A percentile compares a stretch with the other conserved stretches of the same genome.
These are phyloP conservation scores for Tetradesmus obliquus DNA, from an alignment of 139 green algal species.

Conservation along the genomic window DNA sequence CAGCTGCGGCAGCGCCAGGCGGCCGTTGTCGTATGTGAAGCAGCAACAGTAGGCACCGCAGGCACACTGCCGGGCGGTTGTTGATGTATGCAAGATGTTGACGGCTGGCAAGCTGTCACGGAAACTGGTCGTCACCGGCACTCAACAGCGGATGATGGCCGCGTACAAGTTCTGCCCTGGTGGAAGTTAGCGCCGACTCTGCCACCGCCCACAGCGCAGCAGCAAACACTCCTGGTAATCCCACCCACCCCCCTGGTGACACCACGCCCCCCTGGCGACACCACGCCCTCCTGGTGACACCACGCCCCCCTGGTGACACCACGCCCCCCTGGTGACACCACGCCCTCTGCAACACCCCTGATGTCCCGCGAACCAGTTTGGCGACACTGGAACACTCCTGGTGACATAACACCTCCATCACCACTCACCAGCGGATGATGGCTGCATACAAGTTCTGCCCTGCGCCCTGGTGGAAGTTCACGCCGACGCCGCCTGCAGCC, in stretches of 20 bases:
- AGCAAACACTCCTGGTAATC: background rate
- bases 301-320: too few relatives aligned
- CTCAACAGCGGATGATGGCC: conserved; percentile 40
- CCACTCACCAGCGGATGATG: conserved; percentile 38
- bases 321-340: too few relatives aligned
- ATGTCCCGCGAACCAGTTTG: too few relatives aligned
- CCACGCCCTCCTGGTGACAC: too few relatives aligned
- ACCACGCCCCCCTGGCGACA: too few relatives aligned
- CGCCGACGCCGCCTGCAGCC: conserved; percentile 15
- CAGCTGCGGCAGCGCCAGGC: background rate
- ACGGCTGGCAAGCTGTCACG: too few relatives aligned
- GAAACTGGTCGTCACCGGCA: too few relatives aligned
- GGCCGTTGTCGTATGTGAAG: background rate
- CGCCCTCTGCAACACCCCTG: too few relatives aligned
- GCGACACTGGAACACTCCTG: too few relatives aligned
- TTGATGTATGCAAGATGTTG: too few relatives aligned
- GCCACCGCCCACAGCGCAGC: conserved; percentile 36
- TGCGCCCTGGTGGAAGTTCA: conserved; percentile 50
- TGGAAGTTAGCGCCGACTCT: conserved; percentile 35
- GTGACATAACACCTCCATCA: background rate
- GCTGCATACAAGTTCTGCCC: conserved; percentile 48
- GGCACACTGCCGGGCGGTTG: too few relatives aligned
- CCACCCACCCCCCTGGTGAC: too few relatives aligned
- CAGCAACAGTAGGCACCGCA: background rate
- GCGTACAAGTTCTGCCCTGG: conserved; percentile 51